Conservation (phyloP, 1,139 yeast species). For the Suhomyces coccinellae region DNA sequence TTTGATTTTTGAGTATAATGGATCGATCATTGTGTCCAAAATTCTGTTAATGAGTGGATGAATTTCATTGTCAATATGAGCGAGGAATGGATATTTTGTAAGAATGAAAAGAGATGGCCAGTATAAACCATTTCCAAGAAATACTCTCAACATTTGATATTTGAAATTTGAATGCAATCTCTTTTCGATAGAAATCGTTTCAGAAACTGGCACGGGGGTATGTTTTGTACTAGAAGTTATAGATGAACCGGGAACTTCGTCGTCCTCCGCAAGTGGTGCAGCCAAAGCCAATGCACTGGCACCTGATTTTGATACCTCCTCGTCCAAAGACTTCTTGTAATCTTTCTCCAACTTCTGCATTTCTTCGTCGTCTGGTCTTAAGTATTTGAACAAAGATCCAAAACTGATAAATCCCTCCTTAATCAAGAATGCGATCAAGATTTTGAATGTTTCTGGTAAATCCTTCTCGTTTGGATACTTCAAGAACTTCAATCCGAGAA, state of each 20-base stretch:
- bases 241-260: conserved; percentile 30
- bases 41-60: conserved; percentile 51
- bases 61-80: conserved; percentile 54
- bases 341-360: conserved; percentile 44
- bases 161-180: conserved; percentile 27
- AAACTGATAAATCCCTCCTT: conserved; percentile 69
- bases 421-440: conserved; percentile 55
- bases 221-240: conserved; percentile 3
- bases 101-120: conserved; percentile 65
- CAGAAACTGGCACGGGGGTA: conserved; percentile 4
- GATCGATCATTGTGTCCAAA: conserved; percentile 51
- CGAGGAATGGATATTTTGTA: conserved; percentile 62
- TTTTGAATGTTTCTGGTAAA: conserved; percentile 48
- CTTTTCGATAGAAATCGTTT: conserved; percentile 17
- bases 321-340: conserved; percentile 56
- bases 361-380: conserved; percentile 48
- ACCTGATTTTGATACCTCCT: conserved; percentile 61
- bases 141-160: conserved; percentile 48
- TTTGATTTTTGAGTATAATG: conserved; percentile 39
- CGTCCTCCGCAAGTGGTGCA: conserved; percentile 76
- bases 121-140: conserved; percentile 63
- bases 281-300: conserved; percentile 86
- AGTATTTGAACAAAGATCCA: conserved; percentile 57
- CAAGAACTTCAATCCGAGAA: conserved; percentile 58
- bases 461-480: conserved; percentile 33